A percentile compares a stretch with the other conserved stretches of the same genome.
phyloP scores from a whole-genome alignment of 192 early-diverging fungal genomes.

The Helicostylum pulchrum region DNA sequence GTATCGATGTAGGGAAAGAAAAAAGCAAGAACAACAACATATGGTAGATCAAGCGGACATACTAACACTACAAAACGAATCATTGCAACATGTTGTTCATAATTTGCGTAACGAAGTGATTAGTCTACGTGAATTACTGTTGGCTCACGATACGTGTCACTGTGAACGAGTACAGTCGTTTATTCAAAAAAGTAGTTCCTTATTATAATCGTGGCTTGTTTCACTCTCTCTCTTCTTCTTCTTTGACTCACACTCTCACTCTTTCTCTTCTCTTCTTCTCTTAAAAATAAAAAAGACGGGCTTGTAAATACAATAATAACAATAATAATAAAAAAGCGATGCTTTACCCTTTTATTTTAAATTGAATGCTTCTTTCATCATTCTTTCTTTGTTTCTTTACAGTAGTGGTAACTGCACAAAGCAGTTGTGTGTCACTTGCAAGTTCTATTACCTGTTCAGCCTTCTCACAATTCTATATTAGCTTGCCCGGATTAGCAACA shows the following conservation, averaged over 20 bases:
- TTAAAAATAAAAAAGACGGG: neutral
- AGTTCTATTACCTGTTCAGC: conserved; percentile 22
- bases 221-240: neutral
- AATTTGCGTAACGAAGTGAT: conserved; percentile 23
- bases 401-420: neutral
- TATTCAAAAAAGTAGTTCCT: too few relatives aligned
- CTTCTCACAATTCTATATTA: conserved; percentile 24
- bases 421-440: conserved; percentile 10
- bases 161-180: conserved; percentile 15
- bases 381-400: neutral
- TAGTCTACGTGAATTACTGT: conserved; percentile 12
- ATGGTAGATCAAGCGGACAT: conserved; percentile 8
- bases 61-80: conserved; percentile 14
- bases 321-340: conserved; percentile 5
- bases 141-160: conserved; percentile 23
- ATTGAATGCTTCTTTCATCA: conserved; percentile 4
- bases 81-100: conserved; percentile 1
- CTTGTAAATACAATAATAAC: neutral
- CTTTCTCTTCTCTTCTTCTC: too few relatives aligned
- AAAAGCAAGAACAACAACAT: conserved; percentile 7
- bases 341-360: neutral
- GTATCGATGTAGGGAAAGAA: conserved; percentile 7
- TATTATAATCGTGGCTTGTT: neutral
- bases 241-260: too few relatives aligned
- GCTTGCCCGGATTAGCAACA: conserved; percentile 4